Conservation (phyloP, 106 monocot species). For the Ottelia alismoides region DNA sequence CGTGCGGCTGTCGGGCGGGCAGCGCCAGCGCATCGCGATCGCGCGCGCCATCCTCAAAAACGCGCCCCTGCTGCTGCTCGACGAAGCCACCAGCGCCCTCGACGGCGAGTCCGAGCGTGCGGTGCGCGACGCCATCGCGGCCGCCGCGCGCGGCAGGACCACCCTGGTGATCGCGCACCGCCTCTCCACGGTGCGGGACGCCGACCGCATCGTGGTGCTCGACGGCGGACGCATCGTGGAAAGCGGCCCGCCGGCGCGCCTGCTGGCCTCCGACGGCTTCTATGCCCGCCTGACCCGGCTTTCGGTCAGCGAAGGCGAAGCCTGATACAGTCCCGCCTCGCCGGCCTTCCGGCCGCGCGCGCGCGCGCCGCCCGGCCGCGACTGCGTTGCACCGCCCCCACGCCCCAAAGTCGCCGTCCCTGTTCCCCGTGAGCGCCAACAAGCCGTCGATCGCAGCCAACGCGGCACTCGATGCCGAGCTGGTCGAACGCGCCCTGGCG, state of each 20-base stretch:
- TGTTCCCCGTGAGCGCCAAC: no score
- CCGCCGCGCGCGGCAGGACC: neutral
- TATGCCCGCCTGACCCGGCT: no score
- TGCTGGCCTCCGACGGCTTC: constrained; percentile 11
- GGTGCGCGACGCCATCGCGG: neutral
- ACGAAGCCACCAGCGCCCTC: constrained; percentile 5
- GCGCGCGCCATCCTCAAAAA: constrained; percentile 8
- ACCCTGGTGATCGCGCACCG: constrained; percentile 1
- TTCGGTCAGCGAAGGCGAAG: no score
- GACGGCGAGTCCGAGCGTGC: constrained; percentile 2
- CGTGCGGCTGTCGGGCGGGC: constrained; percentile 6
- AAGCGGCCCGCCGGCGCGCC: constrained; percentile 5
- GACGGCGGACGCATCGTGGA: constrained; percentile 1
- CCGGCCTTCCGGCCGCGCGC: no score
- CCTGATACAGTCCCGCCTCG: no score
- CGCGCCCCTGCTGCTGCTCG: constrained; percentile 3
- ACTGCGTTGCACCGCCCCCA: no score
- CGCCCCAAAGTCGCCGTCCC: no score
- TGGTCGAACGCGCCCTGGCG: no score
- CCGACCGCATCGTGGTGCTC: constrained; percentile 2
- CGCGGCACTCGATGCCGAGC: no score
- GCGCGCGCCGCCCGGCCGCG: no score
- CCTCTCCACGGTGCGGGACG: neutral
- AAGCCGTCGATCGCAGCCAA: no score
- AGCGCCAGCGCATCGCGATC: constrained; percentile 3